Base-by-base conservation (phyloP, 1,284 basidiomycete genomes). In the Trametes versicolor region DNA sequence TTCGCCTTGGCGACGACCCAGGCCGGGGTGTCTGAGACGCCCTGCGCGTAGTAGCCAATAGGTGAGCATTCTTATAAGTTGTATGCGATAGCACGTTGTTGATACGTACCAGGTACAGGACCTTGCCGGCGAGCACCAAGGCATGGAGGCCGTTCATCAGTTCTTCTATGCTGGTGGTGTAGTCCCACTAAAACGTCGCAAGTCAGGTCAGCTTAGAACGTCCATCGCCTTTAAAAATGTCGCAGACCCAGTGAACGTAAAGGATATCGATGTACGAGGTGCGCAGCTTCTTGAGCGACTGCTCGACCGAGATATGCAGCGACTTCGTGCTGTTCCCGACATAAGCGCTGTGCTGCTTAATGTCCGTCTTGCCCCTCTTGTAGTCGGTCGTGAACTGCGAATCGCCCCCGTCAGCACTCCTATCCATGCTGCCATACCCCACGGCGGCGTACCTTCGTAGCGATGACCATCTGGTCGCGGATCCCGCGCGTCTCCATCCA, bases 1-100 rank as follows among this genome's bases (percentile, higher is more conserved):
- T 87, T 87, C 36, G 82, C 83, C 10, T 78, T 78, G 13, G 81
- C 66, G 34, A 88, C 85, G 45, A 87, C 71, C 85, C 85, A 88
- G 1, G 87, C 85, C 0, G 85, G 85, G 4, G 79, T 82, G 63
- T 86, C 83, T 6, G 74, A 48, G 21, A 48, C 15, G 10, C 45
- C 45, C 45, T 48, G 23, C 9, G 23, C 7, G 43, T 21, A 4
- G 23, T 21, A 21, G 8, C 8, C 45, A 27, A 48, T 19, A 17
- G 43, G n/a, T 21, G 17, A 45, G 43, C 8, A n/a, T 19, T n/a
- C 2, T 12, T 19, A 10, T 21, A 8, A 4, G 2, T 8, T 23
- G 5, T 36, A 23, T 21, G 21, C 8, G 21, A 9, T 8, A 25
- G 45, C 29, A 32, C 3, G 8, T 8, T 8, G 29, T 32, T 8